A percentile compares a stretch with the other conserved stretches of the same genome.
phyloP scores from a whole-genome alignment of 1,284 basidiomycete genomes.

The Chondrostereum purpureum region DNA sequence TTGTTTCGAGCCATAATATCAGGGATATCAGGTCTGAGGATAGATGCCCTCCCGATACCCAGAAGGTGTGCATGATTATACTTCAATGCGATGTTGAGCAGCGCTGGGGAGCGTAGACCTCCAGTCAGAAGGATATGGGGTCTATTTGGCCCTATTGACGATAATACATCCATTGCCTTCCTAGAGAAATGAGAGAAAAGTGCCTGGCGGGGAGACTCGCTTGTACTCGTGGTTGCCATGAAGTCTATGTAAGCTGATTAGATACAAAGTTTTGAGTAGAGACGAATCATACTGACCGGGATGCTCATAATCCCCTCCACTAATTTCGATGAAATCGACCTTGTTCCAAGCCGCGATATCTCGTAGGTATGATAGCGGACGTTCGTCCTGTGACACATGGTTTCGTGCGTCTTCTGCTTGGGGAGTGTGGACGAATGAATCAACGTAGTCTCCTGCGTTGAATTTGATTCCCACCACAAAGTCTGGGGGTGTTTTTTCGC shows the following conservation, averaged over 20 bases:
- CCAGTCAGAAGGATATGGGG: conserved; percentile 79
- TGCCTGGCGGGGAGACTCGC: conserved; percentile 42
- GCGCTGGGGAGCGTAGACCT: conserved; percentile 59
- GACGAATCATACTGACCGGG: conserved; percentile 42
- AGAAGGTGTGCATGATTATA: conserved; percentile 62
- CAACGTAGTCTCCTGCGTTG: conserved; percentile 80
- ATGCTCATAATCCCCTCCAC: conserved; percentile 81
- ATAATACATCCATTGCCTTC: conserved; percentile 38
- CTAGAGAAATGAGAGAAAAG: conserved; percentile 59
- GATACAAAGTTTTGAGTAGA: background rate
- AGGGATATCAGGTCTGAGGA: conserved; percentile 62
- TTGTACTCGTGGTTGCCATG: conserved; percentile 18
- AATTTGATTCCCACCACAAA: conserved; percentile 86
- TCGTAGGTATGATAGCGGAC: conserved; percentile 59
- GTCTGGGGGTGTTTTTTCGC: conserved; percentile 43
- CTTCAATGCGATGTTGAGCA: conserved; percentile 49
- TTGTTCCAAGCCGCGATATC: conserved; percentile 57
- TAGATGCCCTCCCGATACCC: conserved; percentile 69
- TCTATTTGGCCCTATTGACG: conserved; percentile 19
- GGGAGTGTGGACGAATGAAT: conserved; percentile 28
- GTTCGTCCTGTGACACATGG: conserved; percentile 29
- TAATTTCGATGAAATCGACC: conserved; percentile 83
- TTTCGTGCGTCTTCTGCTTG: conserved; percentile 22
- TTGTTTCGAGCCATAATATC: conserved; percentile 22
- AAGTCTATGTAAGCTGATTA: conserved; percentile 31